Evolutionary conservation across 108 stramenopile species (phyloP), one percentile per base, ranked within the genome.

Genomic region (Schizochytrium sp.): DNA sequence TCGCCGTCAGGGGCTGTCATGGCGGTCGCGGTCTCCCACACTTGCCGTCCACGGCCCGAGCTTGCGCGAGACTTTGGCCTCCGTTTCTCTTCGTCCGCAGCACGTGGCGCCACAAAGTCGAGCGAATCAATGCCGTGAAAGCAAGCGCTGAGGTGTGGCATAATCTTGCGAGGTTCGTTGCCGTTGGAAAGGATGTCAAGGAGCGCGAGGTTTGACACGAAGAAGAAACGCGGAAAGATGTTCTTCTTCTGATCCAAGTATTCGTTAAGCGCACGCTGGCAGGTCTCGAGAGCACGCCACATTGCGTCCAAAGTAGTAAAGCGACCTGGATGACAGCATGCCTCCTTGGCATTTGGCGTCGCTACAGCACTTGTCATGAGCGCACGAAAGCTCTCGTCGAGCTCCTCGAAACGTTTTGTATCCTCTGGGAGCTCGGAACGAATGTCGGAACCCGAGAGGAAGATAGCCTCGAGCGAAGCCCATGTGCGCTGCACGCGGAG

Each of bases 41-140:
- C 87, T 18, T 69, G 63, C 8, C 63, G 63, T 19, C 19, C 69
- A 58, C 45, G 72, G 5, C 23, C 21, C 14, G 41, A 45, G 4
- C 47, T 44, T 60, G 29, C 59, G 41, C 60, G 58, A 44, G 48
- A 69, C 55, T 88, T 19, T 4, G 72, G n/a, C 34, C 5, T 25
- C 19, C 55, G 58, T 28, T 58, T 58, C 10, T 83, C 59, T 44
- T 44, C n/a, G 1, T 55, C 90, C 5, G 44, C 90, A 44, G 28
- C 69, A 19, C 72, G 43, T 5, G 43, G 47, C 4, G 34, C 83
- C 23, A 88, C 71, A 47, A 94, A 92, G 44, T 91, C 89, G 5
- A 94, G 88, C 5, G 88, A 83, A 5, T 91, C 91, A 44, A 94
- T 92, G 21, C 93, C 93, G 34, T 94, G 93, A 48, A 93, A 94